These are phyloP conservation scores for Globisporangium canariense DNA, from an alignment of 352 stramenopile genomes.

Conservation along the genomic window DNA sequence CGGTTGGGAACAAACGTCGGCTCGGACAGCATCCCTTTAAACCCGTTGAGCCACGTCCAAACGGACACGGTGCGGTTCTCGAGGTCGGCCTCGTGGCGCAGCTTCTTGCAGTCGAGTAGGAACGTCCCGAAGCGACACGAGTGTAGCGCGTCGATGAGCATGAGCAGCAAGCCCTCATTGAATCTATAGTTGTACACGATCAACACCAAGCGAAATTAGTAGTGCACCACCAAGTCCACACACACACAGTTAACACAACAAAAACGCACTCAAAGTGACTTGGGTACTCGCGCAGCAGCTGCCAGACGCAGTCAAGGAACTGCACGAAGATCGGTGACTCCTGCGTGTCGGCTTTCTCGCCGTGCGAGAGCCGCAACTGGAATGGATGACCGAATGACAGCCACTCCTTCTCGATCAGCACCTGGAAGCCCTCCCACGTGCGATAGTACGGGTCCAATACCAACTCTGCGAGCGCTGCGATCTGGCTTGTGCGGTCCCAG, in stretches of 20 bases:
- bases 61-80: conserved; percentile 64
- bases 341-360: conserved; percentile 75
- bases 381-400: conserved; percentile 81
- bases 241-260: neutral
- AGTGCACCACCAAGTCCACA: neutral
- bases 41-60: conserved; percentile 84
- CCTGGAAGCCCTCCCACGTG: conserved; percentile 73
- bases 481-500: conserved; percentile 91
- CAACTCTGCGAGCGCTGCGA: conserved; percentile 63
- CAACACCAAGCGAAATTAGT: neutral
- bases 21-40: conserved; percentile 57
- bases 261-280: conserved; percentile 91
- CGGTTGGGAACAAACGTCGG: conserved; percentile 46
- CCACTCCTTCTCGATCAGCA: conserved; percentile 86
- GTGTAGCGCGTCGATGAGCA: conserved; percentile 95
- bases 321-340: conserved; percentile 86
- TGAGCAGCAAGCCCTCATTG: conserved; percentile 90
- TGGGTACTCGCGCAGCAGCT: conserved; percentile 91
- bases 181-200: conserved; percentile 54
- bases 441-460: conserved; percentile 78
- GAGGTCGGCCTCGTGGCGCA: conserved; percentile 52
- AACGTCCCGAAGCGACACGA: conserved; percentile 98
- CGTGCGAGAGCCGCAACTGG: conserved; percentile 71
- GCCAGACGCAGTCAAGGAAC: conserved; percentile 81
- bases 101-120: conserved; percentile 94